Evolutionary conservation across 1,284 basidiomycete species (phyloP).

Genomic region (Athelia psychrophila): DNA sequence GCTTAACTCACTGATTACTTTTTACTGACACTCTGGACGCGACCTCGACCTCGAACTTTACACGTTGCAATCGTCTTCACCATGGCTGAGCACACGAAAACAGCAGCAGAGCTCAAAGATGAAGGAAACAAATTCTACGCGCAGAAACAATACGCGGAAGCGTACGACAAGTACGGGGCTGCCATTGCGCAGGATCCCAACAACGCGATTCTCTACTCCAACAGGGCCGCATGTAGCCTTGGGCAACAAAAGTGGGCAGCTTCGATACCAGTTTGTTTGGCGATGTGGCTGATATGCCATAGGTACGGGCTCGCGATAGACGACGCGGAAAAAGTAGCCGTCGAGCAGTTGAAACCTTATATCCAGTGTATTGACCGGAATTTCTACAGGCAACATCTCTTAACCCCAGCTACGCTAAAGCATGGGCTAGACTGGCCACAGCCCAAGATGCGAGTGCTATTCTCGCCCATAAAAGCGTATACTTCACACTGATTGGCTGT

Average conservation of each 20-base stretch:
- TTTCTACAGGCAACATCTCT: conserved; percentile 6
- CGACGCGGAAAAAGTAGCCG: conserved; percentile 4
- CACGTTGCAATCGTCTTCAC: no score
- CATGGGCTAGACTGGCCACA: conserved; percentile 14
- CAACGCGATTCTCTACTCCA: conserved; percentile 15
- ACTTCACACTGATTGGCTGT: not conserved
- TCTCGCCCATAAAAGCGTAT: not conserved
- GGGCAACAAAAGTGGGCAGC: conserved; percentile 9
- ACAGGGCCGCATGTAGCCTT: conserved; percentile 16
- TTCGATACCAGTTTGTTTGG: not conserved
- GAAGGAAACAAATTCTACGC: not conserved
- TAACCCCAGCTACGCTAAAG: conserved; percentile 13
- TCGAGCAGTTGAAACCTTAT: not conserved
- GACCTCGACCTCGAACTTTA: no score
- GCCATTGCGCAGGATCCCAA: conserved; percentile 11
- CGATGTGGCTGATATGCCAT: not conserved
- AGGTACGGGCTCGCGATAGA: conserved; percentile 19
- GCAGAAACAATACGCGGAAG: not conserved
- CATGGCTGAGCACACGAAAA: not conserved
- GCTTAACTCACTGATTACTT: no score
- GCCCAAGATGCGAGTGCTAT: not conserved
- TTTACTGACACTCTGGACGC: no score
- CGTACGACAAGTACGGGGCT: conserved; percentile 15
- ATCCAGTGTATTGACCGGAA: not conserved
- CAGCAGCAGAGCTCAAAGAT: not conserved